phyloP scores from a whole-genome alignment of 2,329 filamentous ascomycete genomes.

The Botrytis squamosa region DNA sequence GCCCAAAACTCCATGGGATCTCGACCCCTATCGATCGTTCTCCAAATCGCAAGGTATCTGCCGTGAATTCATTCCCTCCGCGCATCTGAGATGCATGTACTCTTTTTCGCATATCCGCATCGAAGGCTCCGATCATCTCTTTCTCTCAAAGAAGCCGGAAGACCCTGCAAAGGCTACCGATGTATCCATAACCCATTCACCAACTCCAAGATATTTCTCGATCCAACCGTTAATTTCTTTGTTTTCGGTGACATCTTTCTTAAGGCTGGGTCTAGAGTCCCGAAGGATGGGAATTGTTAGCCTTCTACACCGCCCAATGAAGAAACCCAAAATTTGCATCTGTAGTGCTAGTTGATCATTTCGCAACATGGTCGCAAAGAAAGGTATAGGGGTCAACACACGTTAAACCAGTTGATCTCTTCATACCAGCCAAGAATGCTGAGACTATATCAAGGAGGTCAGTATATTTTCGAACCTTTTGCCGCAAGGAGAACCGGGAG shows the following conservation, averaged over 20 bases:
- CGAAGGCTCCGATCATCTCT: constrained; percentile 52
- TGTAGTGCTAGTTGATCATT: not conserved
- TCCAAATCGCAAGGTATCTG: not conserved
- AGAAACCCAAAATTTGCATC: not conserved
- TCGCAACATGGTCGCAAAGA: not conserved
- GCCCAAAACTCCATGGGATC: constrained; percentile 15
- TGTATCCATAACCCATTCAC: constrained; percentile 98
- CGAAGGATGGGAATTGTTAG: constrained; percentile 48
- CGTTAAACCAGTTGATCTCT: constrained; percentile 96
- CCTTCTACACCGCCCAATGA: constrained; percentile 26
- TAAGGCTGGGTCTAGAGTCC: constrained; percentile 70
- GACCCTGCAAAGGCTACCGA: constrained; percentile 88
- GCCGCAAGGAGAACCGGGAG: not conserved
- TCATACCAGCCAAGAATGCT: constrained; percentile 93
- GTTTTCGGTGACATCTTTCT: constrained; percentile 81
- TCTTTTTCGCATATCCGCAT: not conserved
- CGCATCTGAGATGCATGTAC: constrained; percentile 1
- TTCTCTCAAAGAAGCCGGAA: constrained; percentile 88
- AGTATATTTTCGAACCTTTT: not conserved
- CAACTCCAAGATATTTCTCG: constrained; percentile 88
- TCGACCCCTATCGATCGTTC: constrained; percentile 5
- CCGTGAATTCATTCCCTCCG: not conserved
- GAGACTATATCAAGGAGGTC: constrained; percentile 62
- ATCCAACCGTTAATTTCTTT: constrained; percentile 85
- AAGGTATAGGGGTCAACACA: constrained; percentile 54